Conservation (phyloP, 106 monocot genomes). For the Allium fistulosum region DNA sequence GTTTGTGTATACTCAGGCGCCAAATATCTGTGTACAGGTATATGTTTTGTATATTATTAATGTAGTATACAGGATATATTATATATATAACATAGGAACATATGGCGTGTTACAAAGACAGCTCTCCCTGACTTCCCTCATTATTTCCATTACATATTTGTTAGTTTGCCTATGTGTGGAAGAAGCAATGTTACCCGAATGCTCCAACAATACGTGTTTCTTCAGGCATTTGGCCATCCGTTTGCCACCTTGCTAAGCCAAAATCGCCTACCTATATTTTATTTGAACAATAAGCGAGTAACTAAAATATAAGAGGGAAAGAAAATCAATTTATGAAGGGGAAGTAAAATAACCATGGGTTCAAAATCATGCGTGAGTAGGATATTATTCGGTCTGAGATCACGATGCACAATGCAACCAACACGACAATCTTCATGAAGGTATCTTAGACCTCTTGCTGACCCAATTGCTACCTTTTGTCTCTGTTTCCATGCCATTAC, state of each 20-base stretch:
- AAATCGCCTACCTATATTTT: constrained; percentile 22
- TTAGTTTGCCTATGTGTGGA: no score
- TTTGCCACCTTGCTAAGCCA: constrained; percentile 25
- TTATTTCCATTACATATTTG: no score
- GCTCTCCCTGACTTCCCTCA: no score
- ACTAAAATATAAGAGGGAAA: neutral
- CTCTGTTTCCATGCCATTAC: constrained; percentile 10
- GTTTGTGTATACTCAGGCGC: constrained; percentile 54
- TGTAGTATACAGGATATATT: no score
- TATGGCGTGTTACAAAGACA: no score
- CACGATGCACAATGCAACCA: constrained; percentile 49
- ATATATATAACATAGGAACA: no score
- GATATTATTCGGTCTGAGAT: constrained; percentile 48
- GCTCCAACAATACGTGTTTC: constrained; percentile 21
- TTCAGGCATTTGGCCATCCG: constrained; percentile 16
- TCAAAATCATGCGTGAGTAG: constrained; percentile 68
- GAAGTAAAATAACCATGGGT: constrained; percentile 33
- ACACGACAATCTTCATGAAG: constrained; percentile 71
- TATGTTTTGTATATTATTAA: no score
- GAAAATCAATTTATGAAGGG: constrained; percentile 6
- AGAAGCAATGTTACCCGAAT: constrained; percentile 13
- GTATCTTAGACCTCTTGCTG: constrained; percentile 61
- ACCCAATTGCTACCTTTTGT: constrained; percentile 39
- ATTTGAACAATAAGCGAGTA: neutral
- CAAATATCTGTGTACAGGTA: constrained; percentile 19